These are phyloP conservation scores for Hymenoscyphus infarciens DNA, from an alignment of 2,329 filamentous ascomycete species.

Conservation along the genomic window DNA sequence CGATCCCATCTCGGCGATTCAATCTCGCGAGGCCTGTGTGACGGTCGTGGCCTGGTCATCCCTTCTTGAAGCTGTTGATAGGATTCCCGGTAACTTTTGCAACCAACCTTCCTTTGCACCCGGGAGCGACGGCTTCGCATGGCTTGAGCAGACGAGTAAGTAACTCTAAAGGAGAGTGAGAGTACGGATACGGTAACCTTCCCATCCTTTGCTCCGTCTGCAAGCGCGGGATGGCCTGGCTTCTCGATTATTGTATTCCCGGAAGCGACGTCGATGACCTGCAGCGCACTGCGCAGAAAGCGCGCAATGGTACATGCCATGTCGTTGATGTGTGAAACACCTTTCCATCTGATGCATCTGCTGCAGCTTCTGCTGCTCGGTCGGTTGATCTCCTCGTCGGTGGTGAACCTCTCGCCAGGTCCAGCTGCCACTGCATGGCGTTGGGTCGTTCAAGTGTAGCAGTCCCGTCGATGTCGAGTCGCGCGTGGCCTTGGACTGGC, in stretches of 20 bases:
- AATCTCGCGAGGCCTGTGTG: conserved; percentile 7
- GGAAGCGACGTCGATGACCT: conserved; percentile 25
- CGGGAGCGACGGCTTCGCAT: not conserved
- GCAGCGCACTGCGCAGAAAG: conserved; percentile 25
- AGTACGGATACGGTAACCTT: not conserved
- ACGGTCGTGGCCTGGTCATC: not conserved
- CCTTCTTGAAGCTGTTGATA: not conserved
- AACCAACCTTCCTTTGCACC: conserved; percentile 5
- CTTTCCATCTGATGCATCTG: conserved; percentile 19
- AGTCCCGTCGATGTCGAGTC: conserved; percentile 18
- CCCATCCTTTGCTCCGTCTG: conserved; percentile 3
- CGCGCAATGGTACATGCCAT: conserved; percentile 19
- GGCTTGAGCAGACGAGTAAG: not conserved
- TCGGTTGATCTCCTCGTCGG: conserved; percentile 15
- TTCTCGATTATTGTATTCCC: not conserved
- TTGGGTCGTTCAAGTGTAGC: conserved; percentile 22
- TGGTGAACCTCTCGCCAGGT: conserved; percentile 13
- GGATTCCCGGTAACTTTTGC: not conserved
- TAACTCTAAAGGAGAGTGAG: not conserved
- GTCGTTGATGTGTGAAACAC: conserved; percentile 24
- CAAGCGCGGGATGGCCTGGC: not conserved
- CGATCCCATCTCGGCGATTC: conserved; percentile 15
- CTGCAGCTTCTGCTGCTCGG: conserved; percentile 7
- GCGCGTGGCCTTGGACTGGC: conserved; percentile 26
- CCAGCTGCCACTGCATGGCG: conserved; percentile 17